Evolutionary conservation across 495 filamentous ascomycete genomes (phyloP), one percentile per base, ranked within the genome.

Genomic region (Penicillium bovifimosum): DNA sequence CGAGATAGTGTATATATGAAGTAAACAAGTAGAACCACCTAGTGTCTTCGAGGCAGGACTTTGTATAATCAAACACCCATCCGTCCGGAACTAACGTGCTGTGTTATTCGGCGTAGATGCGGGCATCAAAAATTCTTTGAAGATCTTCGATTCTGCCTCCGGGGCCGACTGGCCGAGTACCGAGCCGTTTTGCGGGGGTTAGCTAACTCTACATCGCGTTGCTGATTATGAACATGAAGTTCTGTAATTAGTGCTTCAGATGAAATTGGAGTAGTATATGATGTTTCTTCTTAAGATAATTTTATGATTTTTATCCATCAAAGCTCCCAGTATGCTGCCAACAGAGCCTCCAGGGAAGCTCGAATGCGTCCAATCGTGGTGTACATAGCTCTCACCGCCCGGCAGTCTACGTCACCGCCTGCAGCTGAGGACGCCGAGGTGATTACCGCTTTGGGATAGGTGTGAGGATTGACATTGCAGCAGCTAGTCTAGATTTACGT

Each of bases 91-190:
- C 29, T 40, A 34, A 49, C 52, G 70, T 71, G 60, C 68, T 74
- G 68, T 64, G 63, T 64, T 73, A 70, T 74, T 63, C 71, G 29
- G 71, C 71, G 71, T 74, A 74, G 67, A 48, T 54, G 41, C 48
- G 62, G 72, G 68, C 60, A 68, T 74, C 58, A 61, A 50, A 55
- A 55, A 52, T 41, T 43, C 31, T 24, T 11, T 47, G 54, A 38
- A 53, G 52, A 41, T 32, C 18, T 49, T 41, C 41, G 26, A 36
- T 54, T 44, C 35, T 45, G 51, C 51, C 48, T 48, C 18, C 41
- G 41, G 51, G 28, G 18, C 46, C 49, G 42, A 47, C 36, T 46
- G 28, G 18, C 46, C 49, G 42, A 47, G 42, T 46, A 16, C 32
- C 50, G 39, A 50, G 32, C n/a, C 17, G 33, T n/a, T 52, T 52